Conservation (phyloP, 768 basidiomycete genomes). For the Vararia minispora region DNA sequence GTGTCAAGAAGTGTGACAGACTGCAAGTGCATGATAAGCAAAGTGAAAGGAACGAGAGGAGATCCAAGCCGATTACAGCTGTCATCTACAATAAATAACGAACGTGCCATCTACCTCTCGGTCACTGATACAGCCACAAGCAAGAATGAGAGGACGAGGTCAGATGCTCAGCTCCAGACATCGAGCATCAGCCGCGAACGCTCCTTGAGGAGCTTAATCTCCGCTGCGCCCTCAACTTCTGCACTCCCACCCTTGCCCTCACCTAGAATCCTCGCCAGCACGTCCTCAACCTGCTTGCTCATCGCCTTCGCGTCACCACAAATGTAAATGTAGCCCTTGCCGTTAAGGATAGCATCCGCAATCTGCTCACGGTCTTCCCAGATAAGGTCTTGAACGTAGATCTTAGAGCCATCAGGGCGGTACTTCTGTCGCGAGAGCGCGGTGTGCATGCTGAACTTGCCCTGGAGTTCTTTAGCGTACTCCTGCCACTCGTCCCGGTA, state of each 20-base stretch:
- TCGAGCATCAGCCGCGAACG: slow-evolving; percentile 78
- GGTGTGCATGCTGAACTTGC: slow-evolving; percentile 80
- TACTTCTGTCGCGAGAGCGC: slow-evolving; percentile 86
- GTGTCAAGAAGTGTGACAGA: too few relatives aligned
- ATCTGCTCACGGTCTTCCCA: slow-evolving; percentile 80
- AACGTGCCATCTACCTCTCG: too few relatives aligned
- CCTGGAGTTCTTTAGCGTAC: slow-evolving; percentile 77
- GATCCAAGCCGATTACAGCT: too few relatives aligned
- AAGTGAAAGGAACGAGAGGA: too few relatives aligned
- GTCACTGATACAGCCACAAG: too few relatives aligned
- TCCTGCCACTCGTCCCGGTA: slow-evolving; percentile 94
- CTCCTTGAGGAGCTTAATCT: slow-evolving; percentile 93
- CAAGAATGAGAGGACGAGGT: neutral
- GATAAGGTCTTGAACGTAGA: slow-evolving; percentile 97
- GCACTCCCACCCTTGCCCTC: slow-evolving; percentile 88
- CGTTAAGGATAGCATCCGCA: slow-evolving; percentile 81
- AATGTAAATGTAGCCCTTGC: slow-evolving; percentile 96
- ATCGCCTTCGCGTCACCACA: slow-evolving; percentile 96
- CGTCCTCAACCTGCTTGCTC: slow-evolving; percentile 92
- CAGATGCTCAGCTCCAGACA: slow-evolving; percentile 62
- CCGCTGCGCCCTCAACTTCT: slow-evolving; percentile 81
- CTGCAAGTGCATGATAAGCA: too few relatives aligned
- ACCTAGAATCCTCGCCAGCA: slow-evolving; percentile 71
- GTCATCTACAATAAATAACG: too few relatives aligned
- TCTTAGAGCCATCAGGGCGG: slow-evolving; percentile 87